These are phyloP conservation scores for Ophiocordyceps australis DNA, from an alignment of 2,329 filamentous ascomycete genomes.

Conservation along the genomic window DNA sequence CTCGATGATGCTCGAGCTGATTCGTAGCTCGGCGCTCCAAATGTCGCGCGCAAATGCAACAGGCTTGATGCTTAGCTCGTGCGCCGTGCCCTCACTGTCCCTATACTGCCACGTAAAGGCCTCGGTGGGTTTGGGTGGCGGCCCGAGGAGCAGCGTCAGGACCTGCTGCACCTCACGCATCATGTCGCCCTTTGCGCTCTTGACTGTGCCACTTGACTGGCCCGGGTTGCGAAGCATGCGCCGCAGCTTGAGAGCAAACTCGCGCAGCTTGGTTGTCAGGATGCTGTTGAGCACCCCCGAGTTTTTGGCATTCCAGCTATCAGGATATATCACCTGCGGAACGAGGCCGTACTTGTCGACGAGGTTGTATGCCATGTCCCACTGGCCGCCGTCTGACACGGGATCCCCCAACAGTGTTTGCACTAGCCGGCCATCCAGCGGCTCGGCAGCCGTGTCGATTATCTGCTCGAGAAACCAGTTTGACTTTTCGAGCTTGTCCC, in stretches of 20 bases:
- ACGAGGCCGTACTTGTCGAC: constrained; percentile 81
- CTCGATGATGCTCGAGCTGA: constrained; percentile 42
- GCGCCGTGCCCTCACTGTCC: constrained; percentile 47
- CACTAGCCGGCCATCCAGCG: constrained; percentile 55
- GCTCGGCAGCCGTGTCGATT: constrained; percentile 52
- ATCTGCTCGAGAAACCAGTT: constrained; percentile 82
- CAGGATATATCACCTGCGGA: constrained; percentile 65
- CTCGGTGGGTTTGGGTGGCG: constrained; percentile 50
- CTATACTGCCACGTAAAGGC: constrained; percentile 69
- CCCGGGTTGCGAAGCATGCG: constrained; percentile 21
- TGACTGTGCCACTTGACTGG: constrained; percentile 17
- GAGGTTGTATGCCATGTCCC: constrained; percentile 82
- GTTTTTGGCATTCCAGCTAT: constrained; percentile 61
- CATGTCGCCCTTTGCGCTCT: constrained; percentile 49
- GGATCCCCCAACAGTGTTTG: constrained; percentile 50
- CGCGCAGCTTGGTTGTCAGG: constrained; percentile 72
- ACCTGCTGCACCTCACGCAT: constrained; percentile 65
- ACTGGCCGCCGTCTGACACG: constrained; percentile 70
- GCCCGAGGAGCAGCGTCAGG: constrained; percentile 66
- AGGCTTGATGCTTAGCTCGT: constrained; percentile 46
- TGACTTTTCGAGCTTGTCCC: constrained; percentile 83
- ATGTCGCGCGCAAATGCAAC: constrained; percentile 54
- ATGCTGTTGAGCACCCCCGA: constrained; percentile 53
- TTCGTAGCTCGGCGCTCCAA: constrained; percentile 36
- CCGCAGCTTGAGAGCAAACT: constrained; percentile 62